A percentile compares a stretch with the other conserved stretches of the same genome.
Evolutionary conservation across 2,329 filamentous ascomycete genomes (phyloP).

Genomic region (Neurospora sp.): DNA sequence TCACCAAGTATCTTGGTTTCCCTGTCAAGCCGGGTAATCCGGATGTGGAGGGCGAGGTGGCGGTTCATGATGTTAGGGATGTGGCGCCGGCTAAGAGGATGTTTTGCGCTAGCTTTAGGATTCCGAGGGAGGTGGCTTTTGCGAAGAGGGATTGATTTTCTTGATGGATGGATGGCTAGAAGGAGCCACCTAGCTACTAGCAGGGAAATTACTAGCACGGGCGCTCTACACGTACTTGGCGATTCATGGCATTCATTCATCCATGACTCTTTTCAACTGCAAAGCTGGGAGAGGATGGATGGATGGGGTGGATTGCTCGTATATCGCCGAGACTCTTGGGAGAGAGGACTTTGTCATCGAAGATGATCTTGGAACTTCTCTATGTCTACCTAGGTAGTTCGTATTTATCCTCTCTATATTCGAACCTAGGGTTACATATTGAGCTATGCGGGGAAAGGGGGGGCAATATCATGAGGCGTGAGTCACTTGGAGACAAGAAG

Average conservation of each 20-base stretch:
- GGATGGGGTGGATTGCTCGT: neutral
- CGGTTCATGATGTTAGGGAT: slow-evolving; percentile 64
- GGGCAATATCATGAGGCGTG: neutral
- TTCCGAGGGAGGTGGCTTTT: slow-evolving; percentile 79
- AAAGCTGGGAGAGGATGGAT: neutral
- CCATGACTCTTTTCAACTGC: neutral
- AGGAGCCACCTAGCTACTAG: neutral
- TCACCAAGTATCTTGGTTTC: slow-evolving; percentile 51
- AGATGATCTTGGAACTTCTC: neutral
- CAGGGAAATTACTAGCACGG: neutral
- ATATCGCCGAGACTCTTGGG: neutral
- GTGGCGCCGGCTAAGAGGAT: slow-evolving; percentile 92
- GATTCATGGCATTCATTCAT: neutral
- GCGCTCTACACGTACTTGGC: neutral
- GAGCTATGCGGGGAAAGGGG: neutral
- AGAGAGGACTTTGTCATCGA: neutral
- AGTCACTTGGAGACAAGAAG: neutral
- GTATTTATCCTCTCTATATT: neutral
- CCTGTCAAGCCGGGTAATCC: slow-evolving; percentile 43
- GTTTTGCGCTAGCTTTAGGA: slow-evolving; percentile 88
- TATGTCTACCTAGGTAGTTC: neutral
- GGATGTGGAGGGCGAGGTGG: slow-evolving; percentile 37
- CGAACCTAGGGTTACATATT: neutral
- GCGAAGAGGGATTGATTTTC: slow-evolving; percentile 24
- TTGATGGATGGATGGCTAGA: neutral